Conservation (phyloP, 345 rosid genomes). For the Salix koriyanagi region DNA sequence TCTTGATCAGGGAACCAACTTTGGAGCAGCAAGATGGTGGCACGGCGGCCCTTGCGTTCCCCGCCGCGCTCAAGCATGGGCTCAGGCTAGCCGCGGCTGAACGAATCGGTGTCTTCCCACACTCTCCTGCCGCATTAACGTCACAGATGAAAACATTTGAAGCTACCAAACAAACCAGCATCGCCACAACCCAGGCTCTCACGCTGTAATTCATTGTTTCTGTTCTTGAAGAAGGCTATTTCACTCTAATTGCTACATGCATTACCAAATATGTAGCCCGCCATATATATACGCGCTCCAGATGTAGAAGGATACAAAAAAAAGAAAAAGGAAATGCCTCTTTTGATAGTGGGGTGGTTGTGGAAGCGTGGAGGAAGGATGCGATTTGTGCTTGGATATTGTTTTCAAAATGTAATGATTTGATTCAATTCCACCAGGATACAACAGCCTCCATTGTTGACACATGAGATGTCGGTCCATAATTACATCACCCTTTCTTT, state of each 20-base stretch:
- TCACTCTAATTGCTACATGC: not conserved
- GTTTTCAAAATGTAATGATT: slow-evolving; percentile 27
- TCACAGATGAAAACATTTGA: slow-evolving; percentile 10
- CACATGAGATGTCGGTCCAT: not conserved
- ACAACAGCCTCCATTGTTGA: not conserved
- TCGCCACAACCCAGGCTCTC: slow-evolving; percentile 14
- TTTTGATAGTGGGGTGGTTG: slow-evolving; percentile 42
- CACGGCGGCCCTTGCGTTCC: slow-evolving; percentile 44
- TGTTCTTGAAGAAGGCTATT: too few relatives aligned
- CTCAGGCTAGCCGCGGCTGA: slow-evolving; percentile 66
- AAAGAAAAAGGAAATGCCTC: not conserved
- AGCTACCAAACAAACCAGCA: slow-evolving; percentile 30
- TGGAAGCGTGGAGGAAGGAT: slow-evolving; percentile 24
- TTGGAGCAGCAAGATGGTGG: slow-evolving; percentile 69
- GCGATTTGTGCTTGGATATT: not conserved
- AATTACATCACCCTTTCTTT: not conserved
- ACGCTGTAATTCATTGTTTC: slow-evolving; percentile 22
- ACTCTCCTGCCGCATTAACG: slow-evolving; percentile 52
- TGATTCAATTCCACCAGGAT: not conserved
- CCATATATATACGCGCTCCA: not conserved
- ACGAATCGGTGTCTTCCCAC: slow-evolving; percentile 63
- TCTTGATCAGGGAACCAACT: slow-evolving; percentile 53
- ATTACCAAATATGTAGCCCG: not conserved
- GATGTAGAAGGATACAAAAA: not conserved
- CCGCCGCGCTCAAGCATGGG: slow-evolving; percentile 68